These are phyloP conservation scores for Actinomortierella ambigua DNA, from an alignment of 371 early-diverging fungal species.

Conservation along the genomic window DNA sequence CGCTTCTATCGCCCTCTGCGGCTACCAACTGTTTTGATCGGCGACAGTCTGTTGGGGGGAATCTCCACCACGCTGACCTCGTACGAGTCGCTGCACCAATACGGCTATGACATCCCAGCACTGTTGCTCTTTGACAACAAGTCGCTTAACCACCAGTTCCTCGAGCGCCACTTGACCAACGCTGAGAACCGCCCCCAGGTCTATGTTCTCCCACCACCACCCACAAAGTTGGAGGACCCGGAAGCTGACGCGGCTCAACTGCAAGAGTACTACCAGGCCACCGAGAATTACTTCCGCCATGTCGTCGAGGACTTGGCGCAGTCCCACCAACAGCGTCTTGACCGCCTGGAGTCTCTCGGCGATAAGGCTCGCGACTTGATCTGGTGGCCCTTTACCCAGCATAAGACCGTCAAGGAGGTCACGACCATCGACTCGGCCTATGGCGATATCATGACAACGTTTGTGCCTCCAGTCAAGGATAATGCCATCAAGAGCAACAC, in stretches of 20 bases:
- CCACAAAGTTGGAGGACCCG: conserved; percentile 49
- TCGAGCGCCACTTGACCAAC: conserved; percentile 45
- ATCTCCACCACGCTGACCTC: conserved; percentile 82
- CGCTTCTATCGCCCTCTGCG: conserved; percentile 76
- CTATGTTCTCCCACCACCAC: conserved; percentile 61
- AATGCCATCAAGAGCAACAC: not conserved
- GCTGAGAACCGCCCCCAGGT: conserved; percentile 36
- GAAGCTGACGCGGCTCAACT: conserved; percentile 55
- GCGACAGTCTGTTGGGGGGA: conserved; percentile 79
- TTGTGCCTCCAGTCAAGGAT: conserved; percentile 31
- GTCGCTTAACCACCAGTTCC: conserved; percentile 66
- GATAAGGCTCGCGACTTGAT: conserved; percentile 58
- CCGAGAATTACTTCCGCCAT: conserved; percentile 53
- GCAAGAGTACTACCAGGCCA: conserved; percentile 60
- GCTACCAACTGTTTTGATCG: conserved; percentile 74
- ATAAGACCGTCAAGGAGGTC: conserved; percentile 63
- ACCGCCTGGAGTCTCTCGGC: conserved; percentile 63
- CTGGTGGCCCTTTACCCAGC: conserved; percentile 92
- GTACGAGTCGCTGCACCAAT: conserved; percentile 69
- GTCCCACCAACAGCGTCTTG: conserved; percentile 58
- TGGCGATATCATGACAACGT: conserved; percentile 66
- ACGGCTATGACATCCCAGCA: conserved; percentile 77
- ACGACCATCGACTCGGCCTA: conserved; percentile 83
- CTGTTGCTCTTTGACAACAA: conserved; percentile 66
- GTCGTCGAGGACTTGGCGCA: conserved; percentile 56